Base-by-base conservation (phyloP, 2,329 filamentous ascomycete genomes). In the Cordyceps militaris region DNA sequence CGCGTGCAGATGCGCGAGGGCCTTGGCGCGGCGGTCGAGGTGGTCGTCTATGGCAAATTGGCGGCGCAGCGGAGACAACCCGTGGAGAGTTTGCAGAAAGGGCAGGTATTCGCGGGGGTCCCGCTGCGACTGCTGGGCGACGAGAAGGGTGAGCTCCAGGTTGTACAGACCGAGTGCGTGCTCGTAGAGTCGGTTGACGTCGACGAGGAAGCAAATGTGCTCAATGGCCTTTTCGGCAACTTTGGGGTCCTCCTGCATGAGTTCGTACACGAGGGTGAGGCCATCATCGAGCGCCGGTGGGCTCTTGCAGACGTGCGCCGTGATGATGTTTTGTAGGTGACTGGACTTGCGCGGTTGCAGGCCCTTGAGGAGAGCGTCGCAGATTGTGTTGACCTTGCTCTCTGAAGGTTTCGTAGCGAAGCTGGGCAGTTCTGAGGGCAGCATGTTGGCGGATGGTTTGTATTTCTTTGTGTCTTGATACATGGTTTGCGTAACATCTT, bases 181-280 rank as follows among this genome's bases (percentile, higher is more conserved):
- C 61, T 97, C 90, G 66, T 96, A 99, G 0, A 99, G 82, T 40
- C 86, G 85, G 70, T 97, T 95, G 47, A 95, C 88, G 71, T 99
- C 94, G 0, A 92, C 90, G 43, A 99, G 80, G 78, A 99, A 99
- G 77, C 91, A 97, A 60, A 99, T 97, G 67, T 99, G 94, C 69
- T 97, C 91, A 23, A 97, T 87, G 0, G 93, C 93, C 70, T 87
- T 87, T 64, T 97, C 93, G 0, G 91, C 90, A 63, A 92, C 79
- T 54, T 85, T 81, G 43, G 84, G 77, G 51, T 88, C 83, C 63
- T 87, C 81, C 57, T 81, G 79, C 77, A 85, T 81, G 36, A 99
- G 75, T 56, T 85, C 81, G 4, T 90, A 87, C 34, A 97, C 89
- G 32, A 97, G 84, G 2, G 75, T 75, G 52, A 99, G 77, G 3